Conservation (phyloP, 169 alveolate genomes). For the Plasmodium malariae region DNA sequence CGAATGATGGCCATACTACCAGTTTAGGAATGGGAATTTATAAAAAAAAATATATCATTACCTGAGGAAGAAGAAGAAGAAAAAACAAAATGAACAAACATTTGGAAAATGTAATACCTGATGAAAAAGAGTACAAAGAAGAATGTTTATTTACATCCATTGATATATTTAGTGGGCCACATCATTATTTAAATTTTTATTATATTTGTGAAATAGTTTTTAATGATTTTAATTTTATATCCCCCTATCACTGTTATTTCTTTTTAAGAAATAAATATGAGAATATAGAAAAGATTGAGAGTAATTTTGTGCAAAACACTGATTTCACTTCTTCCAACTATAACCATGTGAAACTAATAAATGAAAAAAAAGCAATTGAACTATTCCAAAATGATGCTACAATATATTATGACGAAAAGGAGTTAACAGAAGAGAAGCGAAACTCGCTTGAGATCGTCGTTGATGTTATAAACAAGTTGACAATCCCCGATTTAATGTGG, state of each 20-base stretch:
- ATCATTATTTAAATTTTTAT: slow-evolving; percentile 57
- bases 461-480: slow-evolving; percentile 36
- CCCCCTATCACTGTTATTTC: slow-evolving; percentile 76
- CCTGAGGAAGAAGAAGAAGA: no score
- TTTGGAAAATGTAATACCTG: not conserved
- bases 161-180: slow-evolving; percentile 74
- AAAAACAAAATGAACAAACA: slow-evolving; percentile 28
- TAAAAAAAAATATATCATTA: no score
- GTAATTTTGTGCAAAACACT: slow-evolving; percentile 25
- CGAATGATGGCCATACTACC: no score
- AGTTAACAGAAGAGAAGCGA: slow-evolving; percentile 15
- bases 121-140: slow-evolving; percentile 74
- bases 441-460: slow-evolving; percentile 8
- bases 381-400: slow-evolving; percentile 29
- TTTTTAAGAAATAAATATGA: slow-evolving; percentile 64
- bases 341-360: slow-evolving; percentile 28
- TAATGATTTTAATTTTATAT: slow-evolving; percentile 62
- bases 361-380: slow-evolving; percentile 41
- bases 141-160: slow-evolving; percentile 75
- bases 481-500: slow-evolving; percentile 45
- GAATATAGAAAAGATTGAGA: slow-evolving; percentile 10
- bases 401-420: slow-evolving; percentile 54
- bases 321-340: not conserved
- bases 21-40: no score
- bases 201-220: slow-evolving; percentile 66